phyloP scores from a whole-genome alignment of 192 early-diverging fungal species.

The Dissophora ornata region DNA sequence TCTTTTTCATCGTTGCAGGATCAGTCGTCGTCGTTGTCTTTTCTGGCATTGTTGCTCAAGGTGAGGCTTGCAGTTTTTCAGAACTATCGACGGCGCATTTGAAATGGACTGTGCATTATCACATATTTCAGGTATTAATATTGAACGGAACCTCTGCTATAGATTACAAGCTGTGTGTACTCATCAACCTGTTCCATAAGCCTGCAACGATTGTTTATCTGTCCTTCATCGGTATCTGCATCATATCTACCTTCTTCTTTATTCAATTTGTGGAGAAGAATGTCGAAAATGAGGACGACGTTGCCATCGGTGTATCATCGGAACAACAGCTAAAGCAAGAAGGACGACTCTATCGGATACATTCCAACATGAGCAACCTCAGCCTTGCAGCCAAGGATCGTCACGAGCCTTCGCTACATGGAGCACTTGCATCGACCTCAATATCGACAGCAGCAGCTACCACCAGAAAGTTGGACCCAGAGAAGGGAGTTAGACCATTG shows the following conservation, averaged over 20 bases:
- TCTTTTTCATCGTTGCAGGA: conserved; percentile 80
- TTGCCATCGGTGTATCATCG: conserved; percentile 35
- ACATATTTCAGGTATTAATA: no score
- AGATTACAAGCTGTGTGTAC: conserved; percentile 79
- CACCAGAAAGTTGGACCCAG: not conserved
- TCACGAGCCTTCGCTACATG: not conserved
- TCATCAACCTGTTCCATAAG: conserved; percentile 74
- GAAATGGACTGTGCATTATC: no score
- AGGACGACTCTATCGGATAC: conserved; percentile 36
- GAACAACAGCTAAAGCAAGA: conserved; percentile 25
- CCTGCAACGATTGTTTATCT: conserved; percentile 75
- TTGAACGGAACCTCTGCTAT: no score
- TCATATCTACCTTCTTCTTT: conserved; percentile 68
- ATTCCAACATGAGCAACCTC: conserved; percentile 43
- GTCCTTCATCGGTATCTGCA: conserved; percentile 63
- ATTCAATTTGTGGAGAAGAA: conserved; percentile 68
- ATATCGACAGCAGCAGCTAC: not conserved
- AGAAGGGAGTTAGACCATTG: no score
- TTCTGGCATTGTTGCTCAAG: conserved; percentile 65
- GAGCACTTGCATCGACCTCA: not conserved
- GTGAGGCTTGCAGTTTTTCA: conserved; percentile 6
- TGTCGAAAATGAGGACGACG: conserved; percentile 43
- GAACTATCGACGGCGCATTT: no score
- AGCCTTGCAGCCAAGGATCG: conserved; percentile 19
- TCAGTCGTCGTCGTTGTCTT: conserved; percentile 79